A percentile compares a stretch with the other conserved stretches of the same genome.
phyloP scores from a whole-genome alignment of 2,329 filamentous ascomycete species.

The Aspergillus hortae region DNA sequence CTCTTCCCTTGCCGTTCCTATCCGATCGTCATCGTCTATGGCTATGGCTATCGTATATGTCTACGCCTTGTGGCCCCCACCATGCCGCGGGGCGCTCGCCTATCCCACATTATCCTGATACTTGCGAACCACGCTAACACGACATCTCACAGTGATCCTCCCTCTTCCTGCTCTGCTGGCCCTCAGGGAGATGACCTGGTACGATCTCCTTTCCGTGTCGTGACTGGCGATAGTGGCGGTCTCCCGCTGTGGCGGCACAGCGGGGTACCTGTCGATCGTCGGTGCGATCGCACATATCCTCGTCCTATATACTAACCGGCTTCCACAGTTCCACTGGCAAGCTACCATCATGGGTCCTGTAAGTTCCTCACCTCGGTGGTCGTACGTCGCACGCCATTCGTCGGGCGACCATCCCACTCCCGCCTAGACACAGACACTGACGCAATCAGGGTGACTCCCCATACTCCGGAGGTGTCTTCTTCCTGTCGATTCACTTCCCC shows the following conservation, averaged over 20 bases:
- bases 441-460: conserved; percentile 77
- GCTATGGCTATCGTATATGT: neutral
- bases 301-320: conserved; percentile 22
- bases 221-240: conserved; percentile 6
- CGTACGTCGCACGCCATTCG: neutral
- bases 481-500: conserved; percentile 97
- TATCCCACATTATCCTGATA: neutral
- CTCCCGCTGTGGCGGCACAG: conserved; percentile 11
- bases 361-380: conserved; percentile 44
- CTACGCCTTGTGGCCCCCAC: conserved; percentile 14
- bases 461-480: conserved; percentile 98
- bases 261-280: conserved; percentile 16
- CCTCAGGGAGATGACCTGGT: conserved; percentile 97
- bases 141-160: conserved; percentile 72
- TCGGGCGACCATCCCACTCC: neutral
- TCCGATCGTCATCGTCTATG: neutral
- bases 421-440: conserved; percentile 25
- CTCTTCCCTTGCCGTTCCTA: conserved; percentile 4
- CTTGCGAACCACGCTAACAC: conserved; percentile 7
- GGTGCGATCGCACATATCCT: neutral
- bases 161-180: conserved; percentile 96
- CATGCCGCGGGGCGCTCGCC: conserved; percentile 20
- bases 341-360: conserved; percentile 99
- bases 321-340: conserved; percentile 94
- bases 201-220: conserved; percentile 42